Evolutionary conservation across 805 yeast genomes (phyloP).

Genomic region (Ogataea haglerorum): DNA sequence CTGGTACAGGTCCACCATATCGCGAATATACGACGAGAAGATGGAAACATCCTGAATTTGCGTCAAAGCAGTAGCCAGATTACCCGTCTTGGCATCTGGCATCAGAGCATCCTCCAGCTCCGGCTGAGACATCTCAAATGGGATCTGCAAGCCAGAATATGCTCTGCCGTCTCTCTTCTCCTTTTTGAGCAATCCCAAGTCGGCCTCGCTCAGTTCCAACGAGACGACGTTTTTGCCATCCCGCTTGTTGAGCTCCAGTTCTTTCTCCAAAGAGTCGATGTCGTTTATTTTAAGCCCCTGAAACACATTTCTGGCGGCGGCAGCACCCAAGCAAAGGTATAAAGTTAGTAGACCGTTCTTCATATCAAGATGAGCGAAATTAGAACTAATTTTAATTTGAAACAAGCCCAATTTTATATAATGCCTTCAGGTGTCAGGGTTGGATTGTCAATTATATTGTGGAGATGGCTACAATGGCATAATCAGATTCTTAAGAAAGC

Average conservation of each 20-base stretch:
- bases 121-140: neutral
- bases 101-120: slow-evolving; percentile 19
- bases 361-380: neutral
- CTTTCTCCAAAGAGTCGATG: slow-evolving; percentile 9
- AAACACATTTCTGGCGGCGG: slow-evolving; percentile 19
- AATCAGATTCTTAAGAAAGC: no score
- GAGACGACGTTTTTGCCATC: slow-evolving; percentile 22
- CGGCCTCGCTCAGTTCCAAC: slow-evolving; percentile 17
- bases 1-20: slow-evolving; percentile 45
- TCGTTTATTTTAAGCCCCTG: slow-evolving; percentile 10
- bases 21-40: slow-evolving; percentile 70
- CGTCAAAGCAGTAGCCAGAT: slow-evolving; percentile 38
- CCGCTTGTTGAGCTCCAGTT: slow-evolving; percentile 17
- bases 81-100: slow-evolving; percentile 25
- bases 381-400: slow-evolving; percentile 1
- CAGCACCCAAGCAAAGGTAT: slow-evolving; percentile 3
- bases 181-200: slow-evolving; percentile 3
- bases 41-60: slow-evolving; percentile 47
- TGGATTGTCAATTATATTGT: no score
- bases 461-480: no score
- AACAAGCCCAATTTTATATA: neutral
- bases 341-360: neutral
- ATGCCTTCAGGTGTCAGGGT: no score
- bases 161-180: slow-evolving; percentile 8
- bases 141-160: slow-evolving; percentile 5